Base-by-base conservation (phyloP, 179 eudicot genomes). In the Corrigiola litoralis region DNA sequence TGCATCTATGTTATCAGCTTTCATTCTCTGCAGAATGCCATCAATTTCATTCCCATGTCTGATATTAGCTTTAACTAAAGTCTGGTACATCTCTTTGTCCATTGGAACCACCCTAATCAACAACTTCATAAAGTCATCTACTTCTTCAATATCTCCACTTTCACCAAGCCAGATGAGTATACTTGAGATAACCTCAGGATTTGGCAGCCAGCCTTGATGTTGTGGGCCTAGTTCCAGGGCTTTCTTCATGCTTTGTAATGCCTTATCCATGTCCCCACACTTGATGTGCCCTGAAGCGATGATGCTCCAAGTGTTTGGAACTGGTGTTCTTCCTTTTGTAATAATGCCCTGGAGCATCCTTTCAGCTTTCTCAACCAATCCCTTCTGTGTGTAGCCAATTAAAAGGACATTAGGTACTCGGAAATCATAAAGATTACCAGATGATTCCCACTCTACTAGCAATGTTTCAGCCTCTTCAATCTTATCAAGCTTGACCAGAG, bases 1-100 rank as follows among this genome's bases (percentile, higher is more conserved):
- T 42, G 47, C 65, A 7, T 58, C 70, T 5, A 80, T 57, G 23
- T 63, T 63, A 64, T 83, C 84, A 51, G 40, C 67, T 53, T 71
- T 73, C 75, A 81, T 65, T 53, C 51, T 68, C 68, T 67, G 45
- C 44, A 79, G 57, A 66, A 81, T 42, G n/a, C 16, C 65, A 55
- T 49, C 58, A 34, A 67, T 47, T 36, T 51, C 77, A 16, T 50
- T 58, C 24, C 73, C 71, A 1, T 46, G 63, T 67, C 77, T 71
- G 0, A 41, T 27, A 66, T 44, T 36, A 4, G 77, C 77, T 52
- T 65, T 77, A n/a, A 75, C 47, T 52, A 66, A 32, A 4, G 42
- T 4, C 20, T 40, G 59, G 23, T 59, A 69, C 55, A 42, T 48
- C 6, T 33, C 12, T 42, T 36, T 50, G 36, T 52, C 5, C 68